Percentiles rank a stretch among this genome's conserved stretches.
Evolutionary conservation across 2,329 filamentous ascomycete species (phyloP).

Genomic region (Scopulariopsis brevicaulis): DNA sequence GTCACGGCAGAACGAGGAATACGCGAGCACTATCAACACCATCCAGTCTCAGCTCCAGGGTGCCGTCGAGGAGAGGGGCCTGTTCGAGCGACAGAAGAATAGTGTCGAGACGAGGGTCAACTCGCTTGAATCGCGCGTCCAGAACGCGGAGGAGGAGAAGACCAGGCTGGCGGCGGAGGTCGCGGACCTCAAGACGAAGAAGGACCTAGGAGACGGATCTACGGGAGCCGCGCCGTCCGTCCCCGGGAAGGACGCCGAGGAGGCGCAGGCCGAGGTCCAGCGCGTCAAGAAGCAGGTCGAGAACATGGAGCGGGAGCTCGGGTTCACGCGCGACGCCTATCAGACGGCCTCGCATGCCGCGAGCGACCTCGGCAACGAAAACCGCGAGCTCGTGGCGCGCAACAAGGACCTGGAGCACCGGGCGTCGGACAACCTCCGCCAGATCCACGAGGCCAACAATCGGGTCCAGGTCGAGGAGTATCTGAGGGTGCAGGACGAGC

Average conservation of each 20-base stretch:
- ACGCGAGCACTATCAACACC: slow-evolving; percentile 27
- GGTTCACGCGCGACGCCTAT: slow-evolving; percentile 47
- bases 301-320: slow-evolving; percentile 33
- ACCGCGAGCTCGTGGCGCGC: slow-evolving; percentile 28
- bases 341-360: slow-evolving; percentile 42
- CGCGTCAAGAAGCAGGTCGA: slow-evolving; percentile 28
- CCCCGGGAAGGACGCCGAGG: slow-evolving; percentile 6
- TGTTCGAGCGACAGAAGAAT: slow-evolving; percentile 32
- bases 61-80: slow-evolving; percentile 37
- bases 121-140: slow-evolving; percentile 16
- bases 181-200: slow-evolving; percentile 2
- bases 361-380: slow-evolving; percentile 31
- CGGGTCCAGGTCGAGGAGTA: slow-evolving; percentile 21
- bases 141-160: slow-evolving; percentile 21
- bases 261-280: slow-evolving; percentile 9
- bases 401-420: slow-evolving; percentile 27
- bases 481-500: slow-evolving; percentile 25
- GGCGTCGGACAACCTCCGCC: slow-evolving; percentile 30
- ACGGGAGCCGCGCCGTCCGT: slow-evolving; percentile 1
- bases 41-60: slow-evolving; percentile 35
- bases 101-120: slow-evolving; percentile 21
- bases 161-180: slow-evolving; percentile 20
- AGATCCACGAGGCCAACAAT: slow-evolving; percentile 34
- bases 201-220: not conserved
- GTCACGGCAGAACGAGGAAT: slow-evolving; percentile 32